Base-by-base conservation (phyloP, 2,329 filamentous ascomycete genomes). In the Beauveria varroae region DNA sequence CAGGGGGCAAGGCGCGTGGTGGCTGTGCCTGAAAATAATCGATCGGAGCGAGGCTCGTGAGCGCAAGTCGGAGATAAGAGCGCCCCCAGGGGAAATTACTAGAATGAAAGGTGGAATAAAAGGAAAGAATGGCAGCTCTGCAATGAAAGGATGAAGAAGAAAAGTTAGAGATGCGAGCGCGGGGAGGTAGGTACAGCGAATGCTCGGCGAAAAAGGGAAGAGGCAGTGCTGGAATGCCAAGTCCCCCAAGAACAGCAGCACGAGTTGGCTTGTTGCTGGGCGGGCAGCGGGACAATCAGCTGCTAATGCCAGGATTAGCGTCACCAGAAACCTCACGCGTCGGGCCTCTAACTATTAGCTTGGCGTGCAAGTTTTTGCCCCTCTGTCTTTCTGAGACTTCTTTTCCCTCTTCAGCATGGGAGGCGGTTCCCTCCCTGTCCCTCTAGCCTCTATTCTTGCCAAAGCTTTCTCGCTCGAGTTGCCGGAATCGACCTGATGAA, bases 171-270 rank as follows among this genome's bases (percentile, higher is more conserved):
- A 26, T 28, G 44, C 24, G 24, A 26, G 5, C 37, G 9, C 40
- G 30, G 49, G 54, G 37, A 40, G 37, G 28, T 40, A 37, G 34
- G 34, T 37, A 37, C 34, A 16, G 12, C 14, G 34, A 37, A 37
- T 37, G 40, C 46, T 6, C 44, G 26, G 34, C 47, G n/a, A 37
- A 37, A 26, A 18, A 10, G 26, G 41, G 26, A 28, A 60, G 44
- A 62, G 60, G 53, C 60, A 30, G 60, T 62, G 60, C 47, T 62
- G 53, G 60, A 62, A 57, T 62, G 60, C 60, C 60, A 57, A 62
- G 53, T 46, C 53, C 34, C 34, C 20, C 34, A 46, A 47, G 34
- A 24, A 57, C 26, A 55, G 37, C 24, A 26, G 26, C 34, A 37
- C 5, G 34, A 37, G 5, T 37, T 37, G 34, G 34, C 34, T 52